These are phyloP conservation scores for Pleurotus citrinopileatus DNA, from an alignment of 768 basidiomycete genomes.

Conservation along the genomic window DNA sequence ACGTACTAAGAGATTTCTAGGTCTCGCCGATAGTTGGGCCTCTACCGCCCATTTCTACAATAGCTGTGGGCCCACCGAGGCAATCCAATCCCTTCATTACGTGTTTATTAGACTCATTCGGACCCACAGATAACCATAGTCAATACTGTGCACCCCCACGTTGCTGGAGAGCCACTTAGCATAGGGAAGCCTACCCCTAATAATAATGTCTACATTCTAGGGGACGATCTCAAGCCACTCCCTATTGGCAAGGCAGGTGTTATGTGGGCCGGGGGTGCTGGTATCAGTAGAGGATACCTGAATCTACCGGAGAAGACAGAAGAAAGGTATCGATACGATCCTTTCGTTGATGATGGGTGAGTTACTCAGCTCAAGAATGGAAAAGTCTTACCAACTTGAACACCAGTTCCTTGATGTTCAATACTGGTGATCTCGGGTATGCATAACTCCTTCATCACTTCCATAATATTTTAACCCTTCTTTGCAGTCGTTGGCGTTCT, in stretches of 20 bases:
- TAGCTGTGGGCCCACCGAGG: slow-evolving; percentile 57
- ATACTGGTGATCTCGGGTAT: slow-evolving; percentile 58
- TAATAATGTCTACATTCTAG: slow-evolving; percentile 40
- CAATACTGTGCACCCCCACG: slow-evolving; percentile 52
- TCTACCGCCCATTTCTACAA: slow-evolving; percentile 43
- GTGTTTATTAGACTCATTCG: not conserved
- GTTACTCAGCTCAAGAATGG: slow-evolving; percentile 14
- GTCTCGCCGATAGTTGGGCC: slow-evolving; percentile 44
- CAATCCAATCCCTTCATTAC: slow-evolving; percentile 16
- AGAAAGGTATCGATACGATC: slow-evolving; percentile 49
- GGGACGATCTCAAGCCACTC: slow-evolving; percentile 32
- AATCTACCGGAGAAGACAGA: slow-evolving; percentile 52
- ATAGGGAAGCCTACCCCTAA: slow-evolving; percentile 57
- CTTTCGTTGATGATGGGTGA: slow-evolving; percentile 46
- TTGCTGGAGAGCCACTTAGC: slow-evolving; percentile 34
- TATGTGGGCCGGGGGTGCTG: slow-evolving; percentile 67
- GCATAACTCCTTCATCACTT: not conserved
- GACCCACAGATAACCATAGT: slow-evolving; percentile 48
- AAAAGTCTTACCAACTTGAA: slow-evolving; percentile 1
- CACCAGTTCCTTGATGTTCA: slow-evolving; percentile 50
- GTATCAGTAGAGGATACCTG: slow-evolving; percentile 53
- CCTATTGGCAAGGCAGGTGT: slow-evolving; percentile 36
- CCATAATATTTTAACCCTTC: slow-evolving; percentile 1
- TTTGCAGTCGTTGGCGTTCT: slow-evolving; percentile 40
- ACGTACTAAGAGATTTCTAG: slow-evolving; percentile 14